phyloP scores from a whole-genome alignment of 345 rosid genomes.

The Erucastrum elatum region DNA sequence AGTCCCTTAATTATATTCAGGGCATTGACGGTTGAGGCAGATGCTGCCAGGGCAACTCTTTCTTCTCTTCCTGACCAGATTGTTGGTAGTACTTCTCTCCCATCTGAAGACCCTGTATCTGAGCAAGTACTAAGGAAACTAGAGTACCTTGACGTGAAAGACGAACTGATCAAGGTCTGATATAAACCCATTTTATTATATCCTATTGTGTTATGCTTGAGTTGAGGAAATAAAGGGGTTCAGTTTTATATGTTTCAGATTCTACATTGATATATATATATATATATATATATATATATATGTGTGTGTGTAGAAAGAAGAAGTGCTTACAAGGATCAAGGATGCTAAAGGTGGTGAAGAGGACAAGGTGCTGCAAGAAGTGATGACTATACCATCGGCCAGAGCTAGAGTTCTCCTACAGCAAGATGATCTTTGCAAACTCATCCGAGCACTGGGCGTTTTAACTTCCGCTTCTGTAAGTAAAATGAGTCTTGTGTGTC shows the following conservation, averaged over 20 bases:
- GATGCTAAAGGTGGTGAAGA: conserved; percentile 42
- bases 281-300: conserved; percentile 4
- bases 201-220: background rate
- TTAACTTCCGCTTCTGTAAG: background rate
- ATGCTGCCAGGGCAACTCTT: conserved; percentile 80
- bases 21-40: conserved; percentile 81
- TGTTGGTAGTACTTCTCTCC: conserved; percentile 44
- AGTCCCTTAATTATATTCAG: conserved; percentile 39
- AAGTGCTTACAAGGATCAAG: no score
- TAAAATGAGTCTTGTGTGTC: background rate
- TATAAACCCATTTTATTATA: background rate
- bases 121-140: conserved; percentile 76
- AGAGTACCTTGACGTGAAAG: conserved; percentile 92
- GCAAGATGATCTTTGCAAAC: background rate
- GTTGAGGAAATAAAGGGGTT: conserved; percentile 15
- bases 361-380: no score
- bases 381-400: no score
- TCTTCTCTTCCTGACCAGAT: conserved; percentile 91
- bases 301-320: background rate
- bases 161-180: conserved; percentile 81
- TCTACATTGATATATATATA: conserved; percentile 33
- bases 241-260: background rate
- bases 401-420: no score
- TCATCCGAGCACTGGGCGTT: background rate
- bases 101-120: conserved; percentile 43